Conservation (phyloP, 2,329 filamentous ascomycete genomes). For the Pseudovirgaria hyperparasitica region DNA sequence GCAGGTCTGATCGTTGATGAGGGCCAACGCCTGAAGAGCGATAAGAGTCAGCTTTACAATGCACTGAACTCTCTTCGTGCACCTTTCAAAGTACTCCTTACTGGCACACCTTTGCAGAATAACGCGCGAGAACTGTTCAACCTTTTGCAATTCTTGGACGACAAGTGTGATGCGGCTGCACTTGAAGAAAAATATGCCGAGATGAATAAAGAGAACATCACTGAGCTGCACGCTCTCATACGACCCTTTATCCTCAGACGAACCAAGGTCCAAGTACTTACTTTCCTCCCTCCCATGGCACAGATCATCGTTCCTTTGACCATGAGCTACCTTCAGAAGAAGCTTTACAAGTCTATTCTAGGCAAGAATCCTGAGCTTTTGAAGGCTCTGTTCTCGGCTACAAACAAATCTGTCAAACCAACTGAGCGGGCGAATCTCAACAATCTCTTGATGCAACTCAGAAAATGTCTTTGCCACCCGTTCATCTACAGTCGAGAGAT, state of each 20-base stretch:
- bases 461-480: conserved; percentile 90
- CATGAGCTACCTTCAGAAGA: conserved; percentile 89
- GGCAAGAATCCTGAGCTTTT: conserved; percentile 83
- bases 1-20: conserved; percentile 85
- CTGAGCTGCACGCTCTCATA: conserved; percentile 70
- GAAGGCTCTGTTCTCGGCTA: conserved; percentile 66
- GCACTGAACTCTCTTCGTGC: conserved; percentile 61
- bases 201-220: conserved; percentile 73
- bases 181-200: conserved; percentile 65
- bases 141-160: conserved; percentile 85
- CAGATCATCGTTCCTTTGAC: conserved; percentile 94
- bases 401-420: conserved; percentile 44
- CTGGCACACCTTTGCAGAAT: conserved; percentile 85
- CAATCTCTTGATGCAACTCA: conserved; percentile 90
- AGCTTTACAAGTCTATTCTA: conserved; percentile 86
- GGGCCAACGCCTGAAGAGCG: conserved; percentile 89
- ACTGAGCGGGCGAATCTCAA: conserved; percentile 69
- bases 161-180: conserved; percentile 51
- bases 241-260: conserved; percentile 59
- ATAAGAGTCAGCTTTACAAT: conserved; percentile 68
- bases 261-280: conserved; percentile 82
- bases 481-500: conserved; percentile 88
- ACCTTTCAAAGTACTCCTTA: conserved; percentile 75
- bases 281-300: conserved; percentile 82
- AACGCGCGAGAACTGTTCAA: conserved; percentile 94